phyloP scores from a whole-genome alignment of 192 early-diverging fungal genomes.

The Backusella mclennaniae region DNA sequence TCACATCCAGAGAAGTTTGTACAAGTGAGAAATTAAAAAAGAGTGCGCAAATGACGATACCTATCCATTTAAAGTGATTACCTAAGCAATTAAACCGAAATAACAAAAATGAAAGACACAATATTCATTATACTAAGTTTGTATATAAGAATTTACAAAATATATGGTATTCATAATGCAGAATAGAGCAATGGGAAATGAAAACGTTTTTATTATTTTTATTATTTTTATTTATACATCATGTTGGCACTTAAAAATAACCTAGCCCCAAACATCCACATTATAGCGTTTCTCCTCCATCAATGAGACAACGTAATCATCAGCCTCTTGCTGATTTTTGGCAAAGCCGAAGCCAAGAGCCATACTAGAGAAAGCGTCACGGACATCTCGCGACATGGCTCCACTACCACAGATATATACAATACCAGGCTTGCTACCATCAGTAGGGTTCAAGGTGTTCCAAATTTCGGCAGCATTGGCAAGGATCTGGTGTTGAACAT shows the following conservation, averaged over 20 bases:
- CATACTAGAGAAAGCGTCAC: constrained; percentile 16
- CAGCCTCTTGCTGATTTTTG: constrained; percentile 17
- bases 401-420: constrained; percentile 33
- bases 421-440: constrained; percentile 18
- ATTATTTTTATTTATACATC: too few relatives aligned
- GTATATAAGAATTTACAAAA: too few relatives aligned
- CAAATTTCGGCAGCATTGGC: constrained; percentile 18
- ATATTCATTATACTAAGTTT: too few relatives aligned
- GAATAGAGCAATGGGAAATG: too few relatives aligned
- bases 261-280: constrained; percentile 37
- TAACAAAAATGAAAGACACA: too few relatives aligned
- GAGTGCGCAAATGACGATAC: too few relatives aligned
- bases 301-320: constrained; percentile 12
- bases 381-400: constrained; percentile 29
- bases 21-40: too few relatives aligned
- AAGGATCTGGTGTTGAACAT: constrained; percentile 32
- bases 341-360: constrained; percentile 19
- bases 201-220: too few relatives aligned
- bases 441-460: constrained; percentile 3
- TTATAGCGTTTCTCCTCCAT: constrained; percentile 23
- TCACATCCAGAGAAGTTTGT: too few relatives aligned
- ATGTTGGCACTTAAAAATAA: not conserved
- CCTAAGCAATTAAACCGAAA: too few relatives aligned
- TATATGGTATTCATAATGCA: too few relatives aligned
- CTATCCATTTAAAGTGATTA: too few relatives aligned